These are phyloP conservation scores for Jimgerdemannia lactiflua DNA, from an alignment of 192 early-diverging fungal species.

Conservation along the genomic window DNA sequence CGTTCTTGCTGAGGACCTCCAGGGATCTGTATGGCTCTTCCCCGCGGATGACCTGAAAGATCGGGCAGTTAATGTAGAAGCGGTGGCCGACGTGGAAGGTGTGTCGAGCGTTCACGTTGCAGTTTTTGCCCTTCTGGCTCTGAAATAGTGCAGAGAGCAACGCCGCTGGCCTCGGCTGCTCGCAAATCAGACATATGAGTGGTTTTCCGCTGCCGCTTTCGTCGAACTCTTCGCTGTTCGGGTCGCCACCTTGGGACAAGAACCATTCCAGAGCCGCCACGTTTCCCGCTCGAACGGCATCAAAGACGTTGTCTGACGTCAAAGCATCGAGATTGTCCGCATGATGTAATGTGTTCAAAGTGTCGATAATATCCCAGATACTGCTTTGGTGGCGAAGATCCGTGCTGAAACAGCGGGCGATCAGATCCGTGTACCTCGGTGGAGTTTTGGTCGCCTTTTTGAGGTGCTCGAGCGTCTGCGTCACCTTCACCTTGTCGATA, in stretches of 20 bases:
- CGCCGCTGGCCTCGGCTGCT: not conserved
- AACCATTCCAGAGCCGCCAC: not conserved
- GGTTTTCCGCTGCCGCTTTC: not conserved
- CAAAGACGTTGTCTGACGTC: not conserved
- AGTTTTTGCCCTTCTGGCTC: not conserved
- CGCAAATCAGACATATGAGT: not conserved
- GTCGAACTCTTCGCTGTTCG: not conserved
- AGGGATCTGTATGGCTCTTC: not conserved
- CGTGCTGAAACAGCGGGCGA: not conserved
- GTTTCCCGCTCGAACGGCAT: not conserved
- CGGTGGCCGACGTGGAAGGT: not conserved
- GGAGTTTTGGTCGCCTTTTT: not conserved
- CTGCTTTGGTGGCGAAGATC: not conserved
- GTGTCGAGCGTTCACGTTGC: not conserved
- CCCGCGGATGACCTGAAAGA: not conserved
- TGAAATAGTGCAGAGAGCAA: not conserved
- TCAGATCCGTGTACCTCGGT: not conserved
- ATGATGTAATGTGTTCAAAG: not conserved
- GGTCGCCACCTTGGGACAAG: not conserved
- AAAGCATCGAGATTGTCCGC: not conserved
- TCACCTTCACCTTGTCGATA: not conserved
- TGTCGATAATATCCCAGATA: not conserved
- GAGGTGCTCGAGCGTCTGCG: not conserved
- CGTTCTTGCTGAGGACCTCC: not conserved
- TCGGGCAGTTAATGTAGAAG: not conserved